These are phyloP conservation scores for Colletotrichum salicis DNA, from an alignment of 2,329 filamentous ascomycete genomes.

Conservation along the genomic window DNA sequence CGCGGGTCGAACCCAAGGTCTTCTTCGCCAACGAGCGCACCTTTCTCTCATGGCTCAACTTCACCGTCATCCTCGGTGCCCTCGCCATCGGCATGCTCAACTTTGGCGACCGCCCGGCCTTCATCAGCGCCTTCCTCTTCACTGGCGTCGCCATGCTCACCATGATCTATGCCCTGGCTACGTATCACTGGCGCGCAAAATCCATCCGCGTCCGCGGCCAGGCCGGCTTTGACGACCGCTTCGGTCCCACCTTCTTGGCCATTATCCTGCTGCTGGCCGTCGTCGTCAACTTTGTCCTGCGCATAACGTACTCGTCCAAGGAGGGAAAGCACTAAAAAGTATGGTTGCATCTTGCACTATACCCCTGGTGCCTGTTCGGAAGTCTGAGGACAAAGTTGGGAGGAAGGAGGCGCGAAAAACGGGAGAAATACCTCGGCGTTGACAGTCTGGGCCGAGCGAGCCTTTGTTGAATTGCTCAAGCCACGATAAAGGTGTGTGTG, in stretches of 20 bases:
- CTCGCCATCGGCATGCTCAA: slow-evolving; percentile 97
- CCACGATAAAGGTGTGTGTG: not conserved
- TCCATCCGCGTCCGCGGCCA: slow-evolving; percentile 92
- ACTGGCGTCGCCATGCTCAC: slow-evolving; percentile 93
- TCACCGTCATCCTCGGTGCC: slow-evolving; percentile 97
- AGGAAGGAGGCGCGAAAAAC: not conserved
- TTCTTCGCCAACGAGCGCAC: slow-evolving; percentile 99
- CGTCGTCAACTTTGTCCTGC: slow-evolving; percentile 94
- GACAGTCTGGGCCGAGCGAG: not conserved
- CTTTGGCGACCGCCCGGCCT: slow-evolving; percentile 94
- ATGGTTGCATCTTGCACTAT: too few relatives aligned
- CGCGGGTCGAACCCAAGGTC: slow-evolving; percentile 98
- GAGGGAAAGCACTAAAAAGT: slow-evolving; percentile 41
- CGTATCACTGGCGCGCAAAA: slow-evolving; percentile 96
- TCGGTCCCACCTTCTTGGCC: slow-evolving; percentile 90
- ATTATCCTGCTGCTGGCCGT: slow-evolving; percentile 88
- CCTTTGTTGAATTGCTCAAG: not conserved
- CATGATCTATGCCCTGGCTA: slow-evolving; percentile 94
- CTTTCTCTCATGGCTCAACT: slow-evolving; percentile 99
- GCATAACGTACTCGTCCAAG: slow-evolving; percentile 65
- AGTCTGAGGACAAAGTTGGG: too few relatives aligned
- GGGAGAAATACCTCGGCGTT: not conserved
- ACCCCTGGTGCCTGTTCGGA: too few relatives aligned
- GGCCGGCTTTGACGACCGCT: slow-evolving; percentile 95
- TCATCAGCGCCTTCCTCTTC: slow-evolving; percentile 93